Percentiles rank a stretch among this genome's conserved stretches.
Evolutionary conservation across 805 yeast species (phyloP).

Genomic region (Wickerhamiella australiensis): DNA sequence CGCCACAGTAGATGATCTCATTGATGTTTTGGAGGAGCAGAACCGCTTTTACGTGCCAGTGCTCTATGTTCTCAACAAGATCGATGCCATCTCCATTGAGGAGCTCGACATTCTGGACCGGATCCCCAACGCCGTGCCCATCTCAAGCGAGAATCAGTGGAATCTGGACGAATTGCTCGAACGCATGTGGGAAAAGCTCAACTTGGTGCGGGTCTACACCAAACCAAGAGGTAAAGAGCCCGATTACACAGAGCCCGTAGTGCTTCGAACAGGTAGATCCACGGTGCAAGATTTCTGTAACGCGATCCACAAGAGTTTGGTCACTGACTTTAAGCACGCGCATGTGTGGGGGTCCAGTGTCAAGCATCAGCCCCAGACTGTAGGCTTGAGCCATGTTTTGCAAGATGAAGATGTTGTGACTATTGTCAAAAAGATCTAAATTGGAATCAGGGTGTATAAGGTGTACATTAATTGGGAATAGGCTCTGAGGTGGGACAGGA

Average conservation of each 20-base stretch:
- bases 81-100: conserved; percentile 87
- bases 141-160: conserved; percentile 94
- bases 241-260: conserved; percentile 91
- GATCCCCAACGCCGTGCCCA: conserved; percentile 95
- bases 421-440: conserved; percentile 51
- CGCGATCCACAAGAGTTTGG: conserved; percentile 86
- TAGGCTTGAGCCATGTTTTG: conserved; percentile 70
- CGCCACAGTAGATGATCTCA: conserved; percentile 93
- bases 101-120: conserved; percentile 82
- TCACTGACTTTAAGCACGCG: conserved; percentile 87
- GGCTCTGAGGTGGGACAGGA: too few species aligned
- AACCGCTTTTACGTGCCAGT: conserved; percentile 93
- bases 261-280: conserved; percentile 66
- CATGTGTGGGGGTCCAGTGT: conserved; percentile 81
- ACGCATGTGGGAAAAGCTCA: conserved; percentile 87
- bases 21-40: conserved; percentile 83
- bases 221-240: conserved; percentile 93
- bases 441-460: too few species aligned
- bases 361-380: conserved; percentile 95
- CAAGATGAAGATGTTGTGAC: conserved; percentile 98
- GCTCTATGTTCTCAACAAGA: conserved; percentile 84
- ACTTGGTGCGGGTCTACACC: conserved; percentile 89
- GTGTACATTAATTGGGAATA: too few species aligned
- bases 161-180: conserved; percentile 89
- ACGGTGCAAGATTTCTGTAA: conserved; percentile 93